Conservation (phyloP, 305 asterid genomes). For the Fraxinus velutina region DNA sequence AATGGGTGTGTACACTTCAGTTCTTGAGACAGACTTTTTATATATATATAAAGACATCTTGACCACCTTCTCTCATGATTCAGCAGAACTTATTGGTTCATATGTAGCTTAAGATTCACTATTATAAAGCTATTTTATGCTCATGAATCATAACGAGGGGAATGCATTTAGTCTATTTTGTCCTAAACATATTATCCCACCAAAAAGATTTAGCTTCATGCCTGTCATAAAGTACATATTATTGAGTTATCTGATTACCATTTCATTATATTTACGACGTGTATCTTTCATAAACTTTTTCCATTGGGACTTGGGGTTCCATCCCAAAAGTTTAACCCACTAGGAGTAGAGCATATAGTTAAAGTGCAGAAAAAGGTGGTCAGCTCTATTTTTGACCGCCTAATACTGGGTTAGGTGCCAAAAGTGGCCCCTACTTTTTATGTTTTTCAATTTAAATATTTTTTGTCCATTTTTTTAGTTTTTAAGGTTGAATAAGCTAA, state of each 20-base stretch:
- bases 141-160: slow-evolving; percentile 3
- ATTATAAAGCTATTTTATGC: not conserved
- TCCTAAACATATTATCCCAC: not conserved
- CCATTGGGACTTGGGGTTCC: not conserved
- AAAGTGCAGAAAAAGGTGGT: not conserved
- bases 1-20: not conserved
- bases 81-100: not conserved
- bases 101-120: not conserved
- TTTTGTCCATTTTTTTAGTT: not conserved
- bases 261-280: not conserved
- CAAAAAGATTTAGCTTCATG: not conserved
- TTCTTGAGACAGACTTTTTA: not conserved
- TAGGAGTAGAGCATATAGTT: not conserved
- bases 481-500: not conserved
- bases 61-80: not conserved
- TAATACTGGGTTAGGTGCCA: not conserved
- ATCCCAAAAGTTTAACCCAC: not conserved
- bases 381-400: not conserved
- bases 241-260: not conserved
- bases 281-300: not conserved
- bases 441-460: not conserved
- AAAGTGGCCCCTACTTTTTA: not conserved
- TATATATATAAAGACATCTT: not conserved
- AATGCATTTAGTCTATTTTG: not conserved
- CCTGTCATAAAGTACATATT: not conserved